These are phyloP conservation scores for Aspergillus novofumigatus DNA, from an alignment of 2,329 filamentous ascomycete genomes.

Conservation along the genomic window DNA sequence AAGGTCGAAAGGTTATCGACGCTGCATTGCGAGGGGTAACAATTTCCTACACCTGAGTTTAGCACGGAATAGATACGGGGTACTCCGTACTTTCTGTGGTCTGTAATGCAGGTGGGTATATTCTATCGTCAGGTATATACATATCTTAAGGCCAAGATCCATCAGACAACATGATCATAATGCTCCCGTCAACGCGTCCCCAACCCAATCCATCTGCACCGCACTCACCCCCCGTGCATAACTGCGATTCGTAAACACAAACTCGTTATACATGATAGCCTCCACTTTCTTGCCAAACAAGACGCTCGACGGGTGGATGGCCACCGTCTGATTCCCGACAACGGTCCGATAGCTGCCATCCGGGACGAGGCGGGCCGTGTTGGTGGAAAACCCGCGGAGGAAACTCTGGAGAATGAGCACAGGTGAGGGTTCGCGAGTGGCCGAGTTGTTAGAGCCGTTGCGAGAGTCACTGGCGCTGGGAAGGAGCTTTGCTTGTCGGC, in stretches of 20 bases:
- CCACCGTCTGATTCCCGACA: conserved; percentile 57
- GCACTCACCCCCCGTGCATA: conserved; percentile 61
- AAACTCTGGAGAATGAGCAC: conserved; percentile 55
- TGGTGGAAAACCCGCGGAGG: conserved; percentile 55
- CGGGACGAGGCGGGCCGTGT: conserved; percentile 56
- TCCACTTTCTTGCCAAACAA: conserved; percentile 58
- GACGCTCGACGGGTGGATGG: conserved; percentile 60
- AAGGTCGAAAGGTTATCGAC: too few species aligned
- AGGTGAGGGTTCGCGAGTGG: conserved; percentile 36
- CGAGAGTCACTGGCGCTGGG: conserved; percentile 20
- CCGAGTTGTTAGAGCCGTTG: conserved; percentile 5
- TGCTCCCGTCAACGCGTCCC: conserved; percentile 41
- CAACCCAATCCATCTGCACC: conserved; percentile 60
- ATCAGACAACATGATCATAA: not conserved
- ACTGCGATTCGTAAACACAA: conserved; percentile 61
- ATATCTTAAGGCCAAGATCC: not conserved
- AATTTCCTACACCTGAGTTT: not conserved
- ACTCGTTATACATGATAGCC: conserved; percentile 63
- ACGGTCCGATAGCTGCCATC: conserved; percentile 61
- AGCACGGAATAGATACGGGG: not conserved
- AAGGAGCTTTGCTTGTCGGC: conserved; percentile 46
- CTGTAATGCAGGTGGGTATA: not conserved
- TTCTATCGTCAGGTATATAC: not conserved
- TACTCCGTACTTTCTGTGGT: not conserved
- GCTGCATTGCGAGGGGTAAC: not conserved